Evolutionary conservation across 2,329 filamentous ascomycete species (phyloP).

Genomic region (Fusarium concolor): DNA sequence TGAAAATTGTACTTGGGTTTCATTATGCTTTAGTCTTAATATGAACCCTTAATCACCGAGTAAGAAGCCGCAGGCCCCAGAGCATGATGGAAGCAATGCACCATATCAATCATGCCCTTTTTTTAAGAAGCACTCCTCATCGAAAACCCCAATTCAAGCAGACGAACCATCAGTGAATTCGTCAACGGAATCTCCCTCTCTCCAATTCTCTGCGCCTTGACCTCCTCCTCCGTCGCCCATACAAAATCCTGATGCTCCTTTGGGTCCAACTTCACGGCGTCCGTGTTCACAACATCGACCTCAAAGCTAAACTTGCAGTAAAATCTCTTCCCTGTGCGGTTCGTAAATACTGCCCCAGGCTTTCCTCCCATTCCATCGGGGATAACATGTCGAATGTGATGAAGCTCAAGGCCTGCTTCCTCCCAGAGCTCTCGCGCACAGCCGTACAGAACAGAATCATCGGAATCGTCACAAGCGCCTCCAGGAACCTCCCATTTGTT

Average conservation of each 20-base stretch:
- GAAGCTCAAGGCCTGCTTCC: conserved; percentile 56
- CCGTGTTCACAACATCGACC: conserved; percentile 47
- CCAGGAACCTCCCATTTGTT: conserved; percentile 62
- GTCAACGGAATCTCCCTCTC: conserved; percentile 50
- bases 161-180: conserved; percentile 41
- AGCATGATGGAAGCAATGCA: background rate
- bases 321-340: conserved; percentile 48
- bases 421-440: conserved; percentile 62
- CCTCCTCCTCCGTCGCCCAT: conserved; percentile 56
- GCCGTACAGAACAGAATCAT: conserved; percentile 56
- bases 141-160: conserved; percentile 50
- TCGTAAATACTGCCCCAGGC: conserved; percentile 49
- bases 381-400: conserved; percentile 46
- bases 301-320: conserved; percentile 53
- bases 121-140: conserved; percentile 35
- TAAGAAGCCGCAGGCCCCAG: background rate
- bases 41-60: background rate
- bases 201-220: conserved; percentile 43
- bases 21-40: background rate
- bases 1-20: background rate
- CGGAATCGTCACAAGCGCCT: conserved; percentile 58
- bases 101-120: background rate
- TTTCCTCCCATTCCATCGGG: conserved; percentile 42
- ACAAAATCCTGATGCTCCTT: conserved; percentile 56
- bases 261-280: conserved; percentile 52